These are phyloP conservation scores for Zizania palustris DNA, from an alignment of 202 grass and related monocot species.

Conservation along the genomic window DNA sequence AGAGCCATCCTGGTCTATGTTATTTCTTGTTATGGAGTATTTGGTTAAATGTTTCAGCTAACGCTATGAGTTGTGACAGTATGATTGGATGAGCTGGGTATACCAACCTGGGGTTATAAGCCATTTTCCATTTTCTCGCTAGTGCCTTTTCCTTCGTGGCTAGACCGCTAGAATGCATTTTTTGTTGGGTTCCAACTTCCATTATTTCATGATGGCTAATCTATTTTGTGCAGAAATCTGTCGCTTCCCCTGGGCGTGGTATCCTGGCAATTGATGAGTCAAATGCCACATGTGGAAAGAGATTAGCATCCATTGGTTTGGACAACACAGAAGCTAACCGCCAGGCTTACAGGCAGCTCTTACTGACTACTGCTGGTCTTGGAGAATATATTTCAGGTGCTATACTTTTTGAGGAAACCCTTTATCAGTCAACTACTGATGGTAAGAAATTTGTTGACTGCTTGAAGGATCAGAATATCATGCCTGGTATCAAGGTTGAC, in stretches of 20 bases:
- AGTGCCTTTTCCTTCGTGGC: neutral
- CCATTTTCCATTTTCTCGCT: neutral
- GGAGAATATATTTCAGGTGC: slow-evolving; percentile 93
- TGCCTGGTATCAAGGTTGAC: slow-evolving; percentile 98
- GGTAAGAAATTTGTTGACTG: slow-evolving; percentile 95
- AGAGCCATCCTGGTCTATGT: neutral
- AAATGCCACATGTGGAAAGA: slow-evolving; percentile 96
- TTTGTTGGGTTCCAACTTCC: slow-evolving; percentile 8
- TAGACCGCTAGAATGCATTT: neutral
- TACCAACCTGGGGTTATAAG: neutral
- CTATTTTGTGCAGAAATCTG: slow-evolving; percentile 71
- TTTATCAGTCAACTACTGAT: slow-evolving; percentile 90
- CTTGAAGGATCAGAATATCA: slow-evolving; percentile 82
- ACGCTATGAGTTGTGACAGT: neutral
- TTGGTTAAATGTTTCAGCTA: neutral
- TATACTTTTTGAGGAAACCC: slow-evolving; percentile 96
- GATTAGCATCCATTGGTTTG: slow-evolving; percentile 86
- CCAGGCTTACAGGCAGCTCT: slow-evolving; percentile 92
- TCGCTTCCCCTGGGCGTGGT: slow-evolving; percentile 85
- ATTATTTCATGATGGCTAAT: slow-evolving; percentile 1
- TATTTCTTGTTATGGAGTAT: neutral
- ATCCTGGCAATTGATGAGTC: slow-evolving; percentile 97
- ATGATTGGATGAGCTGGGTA: neutral
- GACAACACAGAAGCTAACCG: slow-evolving; percentile 92
- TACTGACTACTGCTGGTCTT: slow-evolving; percentile 80